Evolutionary conservation across 805 yeast species (phyloP).

Genomic region (Cyberlindnera galapagoensis): DNA sequence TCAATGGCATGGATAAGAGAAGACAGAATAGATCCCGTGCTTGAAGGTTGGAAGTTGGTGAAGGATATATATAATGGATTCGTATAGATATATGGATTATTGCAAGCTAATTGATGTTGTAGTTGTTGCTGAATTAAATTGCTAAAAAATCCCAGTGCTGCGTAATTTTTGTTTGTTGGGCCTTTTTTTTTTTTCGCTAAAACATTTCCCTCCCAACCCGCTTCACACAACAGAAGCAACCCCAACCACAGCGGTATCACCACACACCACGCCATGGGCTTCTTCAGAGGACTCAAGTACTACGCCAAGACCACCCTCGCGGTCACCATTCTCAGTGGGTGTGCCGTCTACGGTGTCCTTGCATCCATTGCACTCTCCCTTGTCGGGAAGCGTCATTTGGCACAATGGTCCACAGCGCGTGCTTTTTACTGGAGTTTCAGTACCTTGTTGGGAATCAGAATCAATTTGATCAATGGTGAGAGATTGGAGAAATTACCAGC

Average conservation of each 20-base stretch:
- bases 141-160: too few species aligned
- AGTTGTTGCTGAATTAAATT: too few species aligned
- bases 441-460: constrained; percentile 57
- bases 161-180: too few species aligned
- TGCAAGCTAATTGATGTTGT: too few species aligned
- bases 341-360: constrained; percentile 71
- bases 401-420: constrained; percentile 88
- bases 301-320: constrained; percentile 51
- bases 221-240: neutral
- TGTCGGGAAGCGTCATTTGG: constrained; percentile 67
- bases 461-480: constrained; percentile 63
- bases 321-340: constrained; percentile 43
- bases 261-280: constrained; percentile 8
- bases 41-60: too few species aligned
- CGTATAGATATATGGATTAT: too few species aligned
- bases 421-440: constrained; percentile 64
- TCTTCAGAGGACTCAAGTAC: constrained; percentile 34
- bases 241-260: too few species aligned
- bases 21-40: constrained; percentile 22
- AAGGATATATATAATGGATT: too few species aligned
- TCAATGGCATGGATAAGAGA: constrained; percentile 31
- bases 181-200: too few species aligned
- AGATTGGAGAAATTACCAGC: constrained; percentile 60
- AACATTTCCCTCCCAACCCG: neutral
- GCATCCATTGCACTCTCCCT: constrained; percentile 64